Evolutionary conservation across 2,329 filamentous ascomycete species (phyloP).

Genomic region (Orbilia ellipsospora): DNA sequence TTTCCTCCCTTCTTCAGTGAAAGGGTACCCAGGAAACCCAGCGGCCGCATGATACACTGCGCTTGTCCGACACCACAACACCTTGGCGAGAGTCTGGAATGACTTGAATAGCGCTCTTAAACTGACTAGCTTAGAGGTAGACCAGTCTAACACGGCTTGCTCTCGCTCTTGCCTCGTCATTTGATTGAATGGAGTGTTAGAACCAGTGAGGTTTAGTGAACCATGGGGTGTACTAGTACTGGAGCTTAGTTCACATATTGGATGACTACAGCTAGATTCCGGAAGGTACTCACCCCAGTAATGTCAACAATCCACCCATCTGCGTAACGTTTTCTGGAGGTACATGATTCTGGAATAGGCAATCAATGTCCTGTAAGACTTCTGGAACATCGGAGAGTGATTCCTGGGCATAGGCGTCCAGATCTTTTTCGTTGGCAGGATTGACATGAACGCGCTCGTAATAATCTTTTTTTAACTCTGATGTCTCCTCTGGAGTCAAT

Average conservation of each 20-base stretch:
- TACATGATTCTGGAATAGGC: constrained; percentile 31
- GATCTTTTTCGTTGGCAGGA: constrained; percentile 26
- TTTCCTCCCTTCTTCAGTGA: constrained; percentile 64
- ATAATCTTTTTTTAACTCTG: constrained; percentile 47
- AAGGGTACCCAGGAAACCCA: constrained; percentile 69
- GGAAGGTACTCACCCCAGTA: constrained; percentile 33
- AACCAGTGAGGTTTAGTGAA: constrained; percentile 74
- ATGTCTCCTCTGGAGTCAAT: constrained; percentile 50
- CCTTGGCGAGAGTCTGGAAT: constrained; percentile 23
- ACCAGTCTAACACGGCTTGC: constrained; percentile 73
- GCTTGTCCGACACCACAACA: constrained; percentile 61
- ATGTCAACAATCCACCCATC: constrained; percentile 45
- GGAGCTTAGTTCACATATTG: neutral
- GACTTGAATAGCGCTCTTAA: constrained; percentile 53
- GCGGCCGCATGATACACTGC: constrained; percentile 65
- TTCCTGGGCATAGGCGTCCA: constrained; percentile 47
- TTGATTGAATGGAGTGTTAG: constrained; percentile 71
- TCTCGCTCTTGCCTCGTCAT: constrained; percentile 73
- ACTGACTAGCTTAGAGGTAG: constrained; percentile 64
- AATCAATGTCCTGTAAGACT: constrained; percentile 40
- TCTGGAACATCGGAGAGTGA: constrained; percentile 28
- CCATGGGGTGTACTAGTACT: constrained; percentile 70
- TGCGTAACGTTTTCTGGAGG: constrained; percentile 44
- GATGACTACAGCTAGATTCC: neutral
- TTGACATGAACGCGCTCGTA: constrained; percentile 36